Evolutionary conservation across 2,329 filamentous ascomycete species (phyloP), one percentile per base, ranked within the genome.

Genomic region (Mycosphaerelloides madeirae): DNA sequence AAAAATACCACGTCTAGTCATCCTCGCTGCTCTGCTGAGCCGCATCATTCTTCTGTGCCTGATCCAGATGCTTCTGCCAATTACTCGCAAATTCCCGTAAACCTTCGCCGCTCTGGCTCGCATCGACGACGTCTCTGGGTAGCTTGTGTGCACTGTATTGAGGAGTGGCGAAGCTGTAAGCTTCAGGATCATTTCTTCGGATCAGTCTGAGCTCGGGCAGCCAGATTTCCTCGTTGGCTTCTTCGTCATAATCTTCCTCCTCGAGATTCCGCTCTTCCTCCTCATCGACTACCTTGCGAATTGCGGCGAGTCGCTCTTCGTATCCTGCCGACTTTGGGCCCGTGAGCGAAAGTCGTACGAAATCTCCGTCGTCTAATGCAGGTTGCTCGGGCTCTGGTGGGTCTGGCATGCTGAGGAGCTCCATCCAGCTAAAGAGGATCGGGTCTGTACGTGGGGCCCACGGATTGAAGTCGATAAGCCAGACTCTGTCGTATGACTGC

Each of bases 71-170:
- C 49, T 73, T 68, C 53, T 73, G 65, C 72, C 72, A 75, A 52
- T 74, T 68, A 43, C 65, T 62, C 3, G 71, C 70, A 57, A 75
- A 74, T 67, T 95, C 89, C 49, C 83, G 77, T 70, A 97, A 76
- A 3, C 85, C 86, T 43, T 86, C 80, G 1, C 70, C 72, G 14
- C 74, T 72, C 25, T 64, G 68, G 22, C 76, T 78, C 2, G 80
- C 80, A 59, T 83, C 80, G 2, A 96, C 90, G 2, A 97, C 88
- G 57, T 98, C 93, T 65, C 84, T 89, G 1, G 93, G 93, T 56
- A 98, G 70, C 68, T 97, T 98, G 63, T 97, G 91, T 3, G 93
- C 91, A 50, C 89, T 95, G 66, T 95, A 97, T 60, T 91, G 86
- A 1, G 88, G 80, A 3, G 86, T 85, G 53, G 79, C 82, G 63